Evolutionary conservation across 352 stramenopile species (phyloP).

Genomic region (Halophytophthora batemanensis): DNA sequence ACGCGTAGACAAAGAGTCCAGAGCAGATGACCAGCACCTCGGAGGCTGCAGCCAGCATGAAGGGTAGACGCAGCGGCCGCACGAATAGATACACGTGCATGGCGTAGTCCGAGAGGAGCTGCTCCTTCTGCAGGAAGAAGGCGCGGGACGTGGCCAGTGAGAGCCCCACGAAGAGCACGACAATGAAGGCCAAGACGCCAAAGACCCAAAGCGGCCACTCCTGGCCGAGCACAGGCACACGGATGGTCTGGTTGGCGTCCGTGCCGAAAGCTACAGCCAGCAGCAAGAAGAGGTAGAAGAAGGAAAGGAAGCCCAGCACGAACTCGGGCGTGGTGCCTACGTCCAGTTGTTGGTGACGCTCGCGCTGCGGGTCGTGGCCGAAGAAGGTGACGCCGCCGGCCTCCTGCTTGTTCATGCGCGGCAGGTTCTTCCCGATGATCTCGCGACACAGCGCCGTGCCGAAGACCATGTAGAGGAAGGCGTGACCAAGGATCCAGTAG

Average conservation of each 20-base stretch:
- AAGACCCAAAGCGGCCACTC: constrained; percentile 86
- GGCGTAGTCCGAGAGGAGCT: constrained; percentile 73
- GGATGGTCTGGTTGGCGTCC: constrained; percentile 43
- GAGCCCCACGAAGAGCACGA: constrained; percentile 76
- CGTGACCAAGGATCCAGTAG: constrained; percentile 82
- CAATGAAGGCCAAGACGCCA: constrained; percentile 75
- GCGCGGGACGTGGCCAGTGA: constrained; percentile 70
- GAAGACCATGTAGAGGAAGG: constrained; percentile 79
- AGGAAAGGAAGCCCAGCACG: constrained; percentile 76
- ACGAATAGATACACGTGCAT: constrained; percentile 75
- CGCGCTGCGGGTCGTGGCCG: constrained; percentile 64
- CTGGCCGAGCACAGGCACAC: constrained; percentile 54
- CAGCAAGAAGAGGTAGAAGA: constrained; percentile 85
- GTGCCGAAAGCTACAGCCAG: constrained; percentile 73
- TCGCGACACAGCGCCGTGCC: constrained; percentile 74
- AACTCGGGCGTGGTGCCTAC: constrained; percentile 80
- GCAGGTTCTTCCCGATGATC: constrained; percentile 80
- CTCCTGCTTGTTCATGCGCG: constrained; percentile 79
- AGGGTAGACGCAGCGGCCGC: constrained; percentile 56
- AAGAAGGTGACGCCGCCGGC: constrained; percentile 84
- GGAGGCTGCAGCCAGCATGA: constrained; percentile 73
- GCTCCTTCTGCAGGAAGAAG: constrained; percentile 79
- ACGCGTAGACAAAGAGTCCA: constrained; percentile 77
- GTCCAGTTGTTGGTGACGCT: constrained; percentile 59
- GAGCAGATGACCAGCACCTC: constrained; percentile 83